A percentile compares a stretch with the other conserved stretches of the same genome.
Conservation (phyloP, 176 grass and related monocot genomes). For the Luzula sylvatica region DNA sequence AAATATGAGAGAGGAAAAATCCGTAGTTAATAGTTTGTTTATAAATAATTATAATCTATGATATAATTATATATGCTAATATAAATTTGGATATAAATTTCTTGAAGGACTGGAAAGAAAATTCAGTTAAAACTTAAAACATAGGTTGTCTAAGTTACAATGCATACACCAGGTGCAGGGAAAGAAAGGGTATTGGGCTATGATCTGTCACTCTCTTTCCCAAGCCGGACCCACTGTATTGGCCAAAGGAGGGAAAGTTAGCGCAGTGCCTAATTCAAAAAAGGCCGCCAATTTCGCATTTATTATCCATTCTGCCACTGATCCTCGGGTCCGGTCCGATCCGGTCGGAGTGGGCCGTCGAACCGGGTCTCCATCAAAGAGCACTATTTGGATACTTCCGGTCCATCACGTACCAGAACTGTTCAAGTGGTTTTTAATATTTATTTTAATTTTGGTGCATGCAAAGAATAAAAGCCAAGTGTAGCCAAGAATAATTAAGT, state of each 20-base stretch:
- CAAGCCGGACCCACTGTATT: constrained; percentile 17
- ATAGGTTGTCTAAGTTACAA: background rate
- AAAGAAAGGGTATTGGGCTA: background rate
- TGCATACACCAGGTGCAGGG: background rate
- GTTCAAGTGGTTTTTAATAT: background rate
- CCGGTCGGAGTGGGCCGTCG: too few relatives aligned
- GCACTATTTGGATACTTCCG: too few relatives aligned
- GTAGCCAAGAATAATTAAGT: too few relatives aligned
- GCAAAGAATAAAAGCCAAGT: too few relatives aligned
- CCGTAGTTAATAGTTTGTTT: too few relatives aligned
- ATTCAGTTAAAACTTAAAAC: background rate
- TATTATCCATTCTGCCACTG: constrained; percentile 22
- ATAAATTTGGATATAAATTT: background rate
- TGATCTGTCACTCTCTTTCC: constrained; percentile 16
- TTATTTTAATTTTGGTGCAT: too few relatives aligned
- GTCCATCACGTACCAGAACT: background rate
- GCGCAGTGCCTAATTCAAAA: background rate
- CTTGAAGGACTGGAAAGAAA: background rate
- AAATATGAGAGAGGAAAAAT: background rate
- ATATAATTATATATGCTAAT: too few relatives aligned
- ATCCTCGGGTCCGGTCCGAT: background rate
- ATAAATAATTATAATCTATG: too few relatives aligned
- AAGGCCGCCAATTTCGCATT: background rate
- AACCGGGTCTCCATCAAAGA: too few relatives aligned
- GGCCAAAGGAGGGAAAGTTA: constrained; percentile 7